phyloP scores from a whole-genome alignment of 1,284 basidiomycete species.

The Moniliophthora roreri region DNA sequence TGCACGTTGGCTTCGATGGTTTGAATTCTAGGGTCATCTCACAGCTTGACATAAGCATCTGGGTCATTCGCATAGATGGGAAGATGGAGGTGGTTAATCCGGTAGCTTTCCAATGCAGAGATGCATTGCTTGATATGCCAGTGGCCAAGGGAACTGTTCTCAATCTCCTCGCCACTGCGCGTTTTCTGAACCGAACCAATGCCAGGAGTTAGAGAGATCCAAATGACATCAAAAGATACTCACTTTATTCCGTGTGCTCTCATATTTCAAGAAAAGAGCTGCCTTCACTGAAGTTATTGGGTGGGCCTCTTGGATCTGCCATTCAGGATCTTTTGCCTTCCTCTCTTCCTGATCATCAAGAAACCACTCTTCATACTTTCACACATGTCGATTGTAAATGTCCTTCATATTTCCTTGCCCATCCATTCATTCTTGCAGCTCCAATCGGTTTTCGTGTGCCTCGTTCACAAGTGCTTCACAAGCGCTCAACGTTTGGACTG shows the following conservation, averaged over 20 bases:
- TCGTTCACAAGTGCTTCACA: no score
- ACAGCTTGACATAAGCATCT: neutral
- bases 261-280: conserved; percentile 5
- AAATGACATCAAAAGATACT: no score
- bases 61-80: conserved; percentile 3
- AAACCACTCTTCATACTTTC: no score
- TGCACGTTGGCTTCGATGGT: neutral
- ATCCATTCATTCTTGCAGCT: no score
- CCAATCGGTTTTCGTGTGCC: no score
- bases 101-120: conserved; percentile 4
- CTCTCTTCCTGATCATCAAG: no score
- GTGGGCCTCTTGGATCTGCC: neutral
- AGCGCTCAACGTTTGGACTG: no score
- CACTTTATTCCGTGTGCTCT: conserved; percentile 5
- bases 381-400: no score
- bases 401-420: no score
- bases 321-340: neutral
- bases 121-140: conserved; percentile 4
- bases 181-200: neutral
- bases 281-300: conserved; percentile 8
- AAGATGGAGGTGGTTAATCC: neutral
- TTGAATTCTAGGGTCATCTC: conserved; percentile 5
- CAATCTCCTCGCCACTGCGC: neutral
- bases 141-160: neutral
- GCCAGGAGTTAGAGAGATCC: neutral